Conservation (phyloP, 495 filamentous ascomycete genomes). For the Collariella sp. region DNA sequence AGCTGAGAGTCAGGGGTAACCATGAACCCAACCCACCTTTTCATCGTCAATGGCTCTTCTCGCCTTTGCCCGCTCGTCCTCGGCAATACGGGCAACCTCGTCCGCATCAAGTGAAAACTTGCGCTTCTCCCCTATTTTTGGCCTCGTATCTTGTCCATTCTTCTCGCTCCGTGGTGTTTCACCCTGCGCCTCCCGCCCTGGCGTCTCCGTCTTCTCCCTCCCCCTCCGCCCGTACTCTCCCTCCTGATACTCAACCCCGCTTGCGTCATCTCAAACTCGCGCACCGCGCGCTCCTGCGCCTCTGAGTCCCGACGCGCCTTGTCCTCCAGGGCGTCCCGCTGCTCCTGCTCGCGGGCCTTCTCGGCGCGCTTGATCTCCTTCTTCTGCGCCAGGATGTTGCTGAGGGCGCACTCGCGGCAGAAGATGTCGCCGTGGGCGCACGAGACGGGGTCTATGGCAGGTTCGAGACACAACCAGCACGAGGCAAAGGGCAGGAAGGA, state of each 20-base stretch:
- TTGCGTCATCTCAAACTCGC: conserved; percentile 58
- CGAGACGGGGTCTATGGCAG: conserved; percentile 70
- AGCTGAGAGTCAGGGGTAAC: background rate
- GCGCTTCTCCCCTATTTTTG: conserved; percentile 51
- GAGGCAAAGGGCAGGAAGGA: conserved; percentile 89
- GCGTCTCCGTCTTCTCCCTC: conserved; percentile 15
- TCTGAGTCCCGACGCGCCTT: conserved; percentile 47
- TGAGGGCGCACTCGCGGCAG: conserved; percentile 89
- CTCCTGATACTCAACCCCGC: conserved; percentile 58
- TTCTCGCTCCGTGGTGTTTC: background rate
- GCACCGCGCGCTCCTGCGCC: conserved; percentile 47
- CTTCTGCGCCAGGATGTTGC: conserved; percentile 79
- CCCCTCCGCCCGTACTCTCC: conserved; percentile 24
- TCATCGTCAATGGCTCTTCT: conserved; percentile 62
- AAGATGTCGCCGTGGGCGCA: conserved; percentile 81
- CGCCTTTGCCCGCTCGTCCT: conserved; percentile 60
- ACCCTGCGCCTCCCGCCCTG: background rate
- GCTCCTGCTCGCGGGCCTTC: conserved; percentile 51
- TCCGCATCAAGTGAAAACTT: conserved; percentile 81
- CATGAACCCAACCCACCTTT: conserved; percentile 45
- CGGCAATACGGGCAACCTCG: conserved; percentile 62
- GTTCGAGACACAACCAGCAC: conserved; percentile 81
- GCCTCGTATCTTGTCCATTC: conserved; percentile 10
- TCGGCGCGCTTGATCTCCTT: conserved; percentile 87
- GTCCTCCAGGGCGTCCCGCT: conserved; percentile 48